Evolutionary conservation across 139 green algal species (phyloP).

Genomic region (Chlamydomonas sp.): DNA sequence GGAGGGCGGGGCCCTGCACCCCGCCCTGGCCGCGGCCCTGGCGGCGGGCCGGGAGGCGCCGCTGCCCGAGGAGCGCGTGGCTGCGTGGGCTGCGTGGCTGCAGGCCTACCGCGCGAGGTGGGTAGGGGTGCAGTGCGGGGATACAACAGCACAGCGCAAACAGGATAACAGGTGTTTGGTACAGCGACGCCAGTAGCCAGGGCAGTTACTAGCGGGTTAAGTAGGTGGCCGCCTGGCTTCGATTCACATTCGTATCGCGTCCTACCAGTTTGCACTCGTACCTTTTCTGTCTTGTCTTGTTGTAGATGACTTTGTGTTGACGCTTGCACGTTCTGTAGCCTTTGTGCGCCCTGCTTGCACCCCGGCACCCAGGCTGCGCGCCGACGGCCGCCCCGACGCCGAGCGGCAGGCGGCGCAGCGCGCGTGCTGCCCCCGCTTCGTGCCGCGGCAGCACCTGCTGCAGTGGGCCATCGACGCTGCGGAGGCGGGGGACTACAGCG

Average conservation of each 20-base stretch:
- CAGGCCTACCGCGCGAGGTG: constrained; percentile 53
- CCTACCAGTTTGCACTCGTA: neutral
- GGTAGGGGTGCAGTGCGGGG: neutral
- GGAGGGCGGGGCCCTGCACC: neutral
- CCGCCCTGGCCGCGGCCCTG: constrained; percentile 38
- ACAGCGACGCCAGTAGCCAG: too few relatives aligned
- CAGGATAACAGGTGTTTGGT: too few relatives aligned
- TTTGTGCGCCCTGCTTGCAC: neutral
- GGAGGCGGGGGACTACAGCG: constrained; percentile 68
- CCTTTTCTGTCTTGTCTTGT: neutral
- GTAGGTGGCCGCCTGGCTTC: neutral
- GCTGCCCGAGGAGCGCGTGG: constrained; percentile 50
- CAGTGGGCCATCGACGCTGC: constrained; percentile 77
- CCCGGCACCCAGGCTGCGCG: constrained; percentile 45
- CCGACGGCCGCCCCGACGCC: constrained; percentile 56
- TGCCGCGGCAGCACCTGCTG: constrained; percentile 89
- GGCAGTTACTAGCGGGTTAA: neutral
- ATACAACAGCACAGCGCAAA: neutral
- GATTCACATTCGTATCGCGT: neutral
- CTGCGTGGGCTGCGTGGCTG: constrained; percentile 74
- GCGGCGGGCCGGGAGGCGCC: neutral
- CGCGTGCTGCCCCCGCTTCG: constrained; percentile 76
- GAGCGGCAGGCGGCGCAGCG: constrained; percentile 63
- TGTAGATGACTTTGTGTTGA: neutral
- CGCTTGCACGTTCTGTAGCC: neutral